These are phyloP conservation scores for Nothomitra cinnamomea DNA, from an alignment of 2,329 filamentous ascomycete species.

Conservation along the genomic window DNA sequence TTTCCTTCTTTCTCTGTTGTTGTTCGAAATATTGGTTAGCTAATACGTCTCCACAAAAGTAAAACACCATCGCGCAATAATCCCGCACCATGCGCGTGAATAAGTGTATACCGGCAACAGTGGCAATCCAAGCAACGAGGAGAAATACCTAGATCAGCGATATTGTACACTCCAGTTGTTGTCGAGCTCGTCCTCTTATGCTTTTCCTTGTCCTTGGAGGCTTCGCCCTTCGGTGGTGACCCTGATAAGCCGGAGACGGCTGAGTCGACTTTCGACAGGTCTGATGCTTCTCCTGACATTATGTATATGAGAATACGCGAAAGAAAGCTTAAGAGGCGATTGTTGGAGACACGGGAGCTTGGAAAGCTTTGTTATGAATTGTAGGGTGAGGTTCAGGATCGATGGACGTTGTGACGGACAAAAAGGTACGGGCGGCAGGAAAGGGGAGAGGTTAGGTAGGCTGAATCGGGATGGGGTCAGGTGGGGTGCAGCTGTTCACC, in stretches of 20 bases:
- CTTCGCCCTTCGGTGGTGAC: constrained; percentile 2
- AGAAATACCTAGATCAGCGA: constrained; percentile 67
- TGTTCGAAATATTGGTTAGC: constrained; percentile 11
- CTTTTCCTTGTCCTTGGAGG: constrained; percentile 40
- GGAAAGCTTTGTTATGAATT: neutral
- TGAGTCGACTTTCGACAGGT: constrained; percentile 5
- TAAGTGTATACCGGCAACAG: neutral
- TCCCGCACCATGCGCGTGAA: neutral
- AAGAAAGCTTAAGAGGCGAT: no score
- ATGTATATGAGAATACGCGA: neutral
- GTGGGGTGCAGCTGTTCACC: neutral
- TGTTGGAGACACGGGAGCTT: neutral
- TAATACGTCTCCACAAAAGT: constrained; percentile 13
- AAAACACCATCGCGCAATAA: neutral
- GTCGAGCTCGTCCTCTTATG: constrained; percentile 58
- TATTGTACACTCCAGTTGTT: constrained; percentile 58
- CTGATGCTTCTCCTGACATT: neutral
- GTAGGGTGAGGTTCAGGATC: neutral
- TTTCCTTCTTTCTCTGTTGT: constrained; percentile 52
- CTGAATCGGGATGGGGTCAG: neutral
- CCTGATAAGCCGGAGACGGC: constrained; percentile 1
- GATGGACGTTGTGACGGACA: neutral
- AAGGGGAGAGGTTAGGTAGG: neutral
- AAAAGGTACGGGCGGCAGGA: neutral
- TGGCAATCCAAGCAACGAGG: neutral